Evolutionary conservation across 305 asterid genomes (phyloP), one percentile per base, ranked within the genome.

Genomic region (Fraxinus baroniana): DNA sequence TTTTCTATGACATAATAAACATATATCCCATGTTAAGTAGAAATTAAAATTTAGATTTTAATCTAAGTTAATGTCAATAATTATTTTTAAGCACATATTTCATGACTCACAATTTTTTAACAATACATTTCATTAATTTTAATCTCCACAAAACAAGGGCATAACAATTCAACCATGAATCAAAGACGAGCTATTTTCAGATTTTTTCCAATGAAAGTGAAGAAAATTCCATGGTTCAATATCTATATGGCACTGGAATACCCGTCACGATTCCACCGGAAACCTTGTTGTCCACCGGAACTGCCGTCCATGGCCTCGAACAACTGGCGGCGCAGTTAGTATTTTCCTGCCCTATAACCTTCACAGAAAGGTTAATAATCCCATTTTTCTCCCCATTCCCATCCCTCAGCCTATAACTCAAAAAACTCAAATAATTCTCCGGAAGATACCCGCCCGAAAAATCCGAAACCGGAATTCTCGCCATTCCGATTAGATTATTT

Each of bases 371-470:
- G 83, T 91, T 88, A 30, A 91, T 84, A 66, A 94, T 92, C 84
- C 98, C 98, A 68, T 90, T 92, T 80, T 84, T 90, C 49, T 82
- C 87, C 7, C 97, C 94, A 13, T 73, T 78, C 1, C 20, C 41
- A 57, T 86, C 93, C 90, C 88, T 85, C 84, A 92, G 72, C 88
- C 98, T 90, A 17, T 92, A 94, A 78, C 97, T 92, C 91, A 94
- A 79, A 76, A 94, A 89, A 20, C 89, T 92, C 92, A 94, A 12
- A 62, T 90, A 86, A 55, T 87, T 87, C 7, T 86, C 90, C 12
- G 94, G 97, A 49, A 89, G 83, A 30, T 41, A 13, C 1, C 91
- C 93, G 3, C 94, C 94, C 35, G 74, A 9, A 81, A 94, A 92
- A 85, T 94, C 98, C 33, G 91, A 64, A 3, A 87, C 90, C 1